Base-by-base conservation (phyloP, 352 stramenopile genomes). In the Aphanomyces stellatus region DNA sequence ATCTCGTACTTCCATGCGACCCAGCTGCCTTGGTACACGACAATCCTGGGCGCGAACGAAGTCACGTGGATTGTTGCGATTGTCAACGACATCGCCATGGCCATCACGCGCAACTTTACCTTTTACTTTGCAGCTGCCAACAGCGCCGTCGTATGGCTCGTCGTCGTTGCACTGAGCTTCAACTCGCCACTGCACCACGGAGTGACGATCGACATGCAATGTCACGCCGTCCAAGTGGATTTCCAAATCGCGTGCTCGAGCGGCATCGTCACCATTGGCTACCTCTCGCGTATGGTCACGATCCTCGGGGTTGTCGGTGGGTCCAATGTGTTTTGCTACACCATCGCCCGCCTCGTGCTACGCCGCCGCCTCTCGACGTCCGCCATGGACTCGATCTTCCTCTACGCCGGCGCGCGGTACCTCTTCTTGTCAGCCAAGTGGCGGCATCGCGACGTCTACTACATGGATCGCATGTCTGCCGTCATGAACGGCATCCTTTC, bases 21-120 rank as follows among this genome's bases (percentile, higher is more conserved):
- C 11, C 6, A 37, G 11, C 42, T 25, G 57, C 57, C 57, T 25
- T 65, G 57, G 57, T 53, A 65, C 43, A 65, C 51, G 22, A 35
- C 31, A 11, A 4, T 22, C 1, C 34, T 65, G 4, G 57, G 15
- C 4, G 33, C 57, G 1, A 28, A 7, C 25, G 57, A 65, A 41
- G 34, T 65, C 35, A 65, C 57, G 37, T 65, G 57, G 57, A 13
- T 65, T 6, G 31, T 35, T 1, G 33, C 57, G 1, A 27, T 65
- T 3, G 57, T 65, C 4, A 53, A 10, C 6, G 57, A 65, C 19
- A 1, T 65, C 15, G 10, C 17, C 1, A n/a, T 65, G 34, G 27
- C 33, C 3, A 11, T 28, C 22, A 65, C 57, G 27, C 40, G 53
- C n/a, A 24, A 19, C 27, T 65, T 53, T 27, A 31, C 57, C 11